Conservation (phyloP, 306 rosid genomes). For the Cucumis melo region DNA sequence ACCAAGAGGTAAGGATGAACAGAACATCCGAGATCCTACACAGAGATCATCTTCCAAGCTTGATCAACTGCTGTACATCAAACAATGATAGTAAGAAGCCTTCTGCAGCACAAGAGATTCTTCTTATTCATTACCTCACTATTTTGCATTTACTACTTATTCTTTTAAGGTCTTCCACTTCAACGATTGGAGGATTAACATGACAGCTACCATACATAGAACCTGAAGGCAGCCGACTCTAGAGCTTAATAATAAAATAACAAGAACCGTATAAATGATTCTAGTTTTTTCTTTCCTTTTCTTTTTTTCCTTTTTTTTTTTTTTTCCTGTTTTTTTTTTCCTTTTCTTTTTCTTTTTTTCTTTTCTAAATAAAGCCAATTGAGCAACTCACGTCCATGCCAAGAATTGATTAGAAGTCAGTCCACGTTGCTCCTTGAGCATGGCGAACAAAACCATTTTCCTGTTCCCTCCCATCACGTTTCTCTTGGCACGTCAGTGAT, state of each 20-base stretch:
- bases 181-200: background rate
- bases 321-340: no score
- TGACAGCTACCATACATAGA: background rate
- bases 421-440: background rate
- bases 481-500: slow-evolving; percentile 21
- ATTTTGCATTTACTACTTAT: background rate
- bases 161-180: background rate
- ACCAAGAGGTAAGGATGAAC: background rate
- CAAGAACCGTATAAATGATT: background rate
- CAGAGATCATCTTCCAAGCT: background rate
- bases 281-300: background rate
- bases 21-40: background rate
- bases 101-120: slow-evolving; percentile 1
- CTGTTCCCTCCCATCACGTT: slow-evolving; percentile 15
- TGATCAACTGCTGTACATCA: background rate
- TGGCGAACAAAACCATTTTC: slow-evolving; percentile 29
- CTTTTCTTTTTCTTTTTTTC: background rate
- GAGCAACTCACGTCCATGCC: background rate
- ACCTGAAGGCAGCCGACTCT: background rate
- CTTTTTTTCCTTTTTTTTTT: no score
- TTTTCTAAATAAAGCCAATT: background rate
- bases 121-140: background rate
- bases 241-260: background rate
- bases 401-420: background rate
- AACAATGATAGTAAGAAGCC: background rate